Percentiles rank a stretch among this genome's conserved stretches.
Conservation (phyloP, 164 flowering plant genomes). For the Hamamelis virginiana region DNA sequence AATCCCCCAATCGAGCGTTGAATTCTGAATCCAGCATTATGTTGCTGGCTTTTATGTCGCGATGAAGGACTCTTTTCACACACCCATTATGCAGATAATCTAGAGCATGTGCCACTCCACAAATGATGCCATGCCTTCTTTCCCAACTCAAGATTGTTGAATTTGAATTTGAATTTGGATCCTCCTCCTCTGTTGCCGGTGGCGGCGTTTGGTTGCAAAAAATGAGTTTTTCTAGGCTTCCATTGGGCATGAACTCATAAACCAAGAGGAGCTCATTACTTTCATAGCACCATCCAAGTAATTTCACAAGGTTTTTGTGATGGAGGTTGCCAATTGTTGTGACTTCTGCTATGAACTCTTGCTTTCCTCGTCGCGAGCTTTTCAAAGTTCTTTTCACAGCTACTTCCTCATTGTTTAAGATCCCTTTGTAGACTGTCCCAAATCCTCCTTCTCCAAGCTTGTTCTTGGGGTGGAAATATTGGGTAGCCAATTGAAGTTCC, state of each 20-base stretch:
- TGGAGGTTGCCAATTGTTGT: conserved; percentile 40
- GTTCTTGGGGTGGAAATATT: conserved; percentile 29
- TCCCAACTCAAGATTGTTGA: conserved; percentile 30
- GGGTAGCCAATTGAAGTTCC: conserved; percentile 40
- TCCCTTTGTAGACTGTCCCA: conserved; percentile 44
- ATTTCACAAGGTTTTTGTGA: conserved; percentile 40
- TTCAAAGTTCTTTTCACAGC: conserved; percentile 42
- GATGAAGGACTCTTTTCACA: conserved; percentile 43
- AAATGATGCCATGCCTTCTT: conserved; percentile 30
- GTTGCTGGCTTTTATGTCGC: conserved; percentile 50
- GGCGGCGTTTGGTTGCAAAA: conserved; percentile 10
- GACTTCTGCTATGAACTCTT: conserved; percentile 47
- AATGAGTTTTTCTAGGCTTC: conserved; percentile 41
- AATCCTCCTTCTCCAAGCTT: conserved; percentile 49
- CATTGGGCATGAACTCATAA: too few species aligned
- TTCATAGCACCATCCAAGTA: conserved; percentile 46
- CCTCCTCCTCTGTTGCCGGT: background rate
- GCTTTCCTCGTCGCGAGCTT: conserved; percentile 26
- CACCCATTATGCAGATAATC: conserved; percentile 48
- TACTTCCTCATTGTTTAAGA: conserved; percentile 22
- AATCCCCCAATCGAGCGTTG: conserved; percentile 46
- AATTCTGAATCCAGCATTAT: conserved; percentile 41
- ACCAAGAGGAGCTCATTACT: conserved; percentile 37
- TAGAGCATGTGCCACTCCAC: conserved; percentile 45
- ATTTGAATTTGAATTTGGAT: background rate